Conservation (phyloP, 2,329 filamentous ascomycete species). For the Trichoderma sp. region DNA sequence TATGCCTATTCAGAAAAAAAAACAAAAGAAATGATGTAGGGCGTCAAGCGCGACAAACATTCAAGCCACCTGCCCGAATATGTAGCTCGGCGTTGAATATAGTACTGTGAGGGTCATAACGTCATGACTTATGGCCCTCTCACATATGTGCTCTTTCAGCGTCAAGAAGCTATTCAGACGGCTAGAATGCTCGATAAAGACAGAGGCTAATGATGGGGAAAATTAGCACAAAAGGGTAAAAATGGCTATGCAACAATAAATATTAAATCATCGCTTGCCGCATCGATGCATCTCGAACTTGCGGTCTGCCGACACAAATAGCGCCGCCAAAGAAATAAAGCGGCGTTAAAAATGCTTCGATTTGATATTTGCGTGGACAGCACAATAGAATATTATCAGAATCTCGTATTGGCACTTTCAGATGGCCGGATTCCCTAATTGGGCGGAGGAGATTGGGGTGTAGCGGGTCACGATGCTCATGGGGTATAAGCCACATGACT, state of each 20-base stretch:
- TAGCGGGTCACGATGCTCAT: conserved; percentile 10
- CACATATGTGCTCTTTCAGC: not conserved
- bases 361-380: not conserved
- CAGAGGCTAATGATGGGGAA: not conserved
- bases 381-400: not conserved
- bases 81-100: not conserved
- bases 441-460: not conserved
- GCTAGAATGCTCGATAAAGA: not conserved
- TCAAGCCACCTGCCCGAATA: not conserved
- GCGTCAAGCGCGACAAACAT: not conserved
- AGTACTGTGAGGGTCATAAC: not conserved
- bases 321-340: not conserved
- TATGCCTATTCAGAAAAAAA: conserved; percentile 25
- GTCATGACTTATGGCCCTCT: not conserved
- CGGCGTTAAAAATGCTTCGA: not conserved
- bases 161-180: not conserved
- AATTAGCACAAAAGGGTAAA: not conserved
- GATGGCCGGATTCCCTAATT: conserved; percentile 5
- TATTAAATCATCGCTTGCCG: not conserved
- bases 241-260: not conserved
- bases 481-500: conserved; percentile 24
- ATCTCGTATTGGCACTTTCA: conserved; percentile 5
- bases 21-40: conserved; percentile 17
- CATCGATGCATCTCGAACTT: not conserved
- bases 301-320: not conserved